Evolutionary conservation across 2,329 filamentous ascomycete species (phyloP).

Genomic region (Fusarium aywerte): DNA sequence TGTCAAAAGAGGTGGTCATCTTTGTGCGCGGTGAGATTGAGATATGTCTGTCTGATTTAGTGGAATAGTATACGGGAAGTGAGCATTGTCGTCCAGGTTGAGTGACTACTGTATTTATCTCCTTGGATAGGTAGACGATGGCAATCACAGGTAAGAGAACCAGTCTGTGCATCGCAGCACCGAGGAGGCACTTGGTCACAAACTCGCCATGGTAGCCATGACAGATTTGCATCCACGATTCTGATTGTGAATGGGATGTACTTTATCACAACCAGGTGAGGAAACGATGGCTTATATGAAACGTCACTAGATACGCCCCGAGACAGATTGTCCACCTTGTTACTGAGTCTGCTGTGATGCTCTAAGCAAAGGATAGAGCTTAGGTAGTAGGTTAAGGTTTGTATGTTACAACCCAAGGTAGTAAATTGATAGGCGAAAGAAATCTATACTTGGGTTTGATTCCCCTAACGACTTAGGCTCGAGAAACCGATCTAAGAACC

Average conservation of each 20-base stretch:
- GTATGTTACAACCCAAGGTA: too few species aligned
- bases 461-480: background rate
- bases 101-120: slow-evolving; percentile 11
- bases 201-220: background rate
- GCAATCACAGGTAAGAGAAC: background rate
- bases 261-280: background rate
- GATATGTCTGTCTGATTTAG: background rate
- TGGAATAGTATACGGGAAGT: background rate
- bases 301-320: background rate
- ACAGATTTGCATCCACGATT: background rate
- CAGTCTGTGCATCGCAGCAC: background rate
- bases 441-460: too few species aligned
- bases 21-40: background rate
- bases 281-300: background rate
- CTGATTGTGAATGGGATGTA: background rate
- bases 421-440: too few species aligned
- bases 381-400: background rate
- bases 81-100: background rate
- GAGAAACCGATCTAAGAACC: background rate
- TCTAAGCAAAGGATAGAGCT: background rate
- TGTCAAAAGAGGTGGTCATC: too few species aligned
- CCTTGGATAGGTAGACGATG: background rate
- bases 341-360: background rate
- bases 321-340: background rate
- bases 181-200: background rate